Conservation (phyloP, 2,329 filamentous ascomycete species). For the Scedosporium minutisporum region DNA sequence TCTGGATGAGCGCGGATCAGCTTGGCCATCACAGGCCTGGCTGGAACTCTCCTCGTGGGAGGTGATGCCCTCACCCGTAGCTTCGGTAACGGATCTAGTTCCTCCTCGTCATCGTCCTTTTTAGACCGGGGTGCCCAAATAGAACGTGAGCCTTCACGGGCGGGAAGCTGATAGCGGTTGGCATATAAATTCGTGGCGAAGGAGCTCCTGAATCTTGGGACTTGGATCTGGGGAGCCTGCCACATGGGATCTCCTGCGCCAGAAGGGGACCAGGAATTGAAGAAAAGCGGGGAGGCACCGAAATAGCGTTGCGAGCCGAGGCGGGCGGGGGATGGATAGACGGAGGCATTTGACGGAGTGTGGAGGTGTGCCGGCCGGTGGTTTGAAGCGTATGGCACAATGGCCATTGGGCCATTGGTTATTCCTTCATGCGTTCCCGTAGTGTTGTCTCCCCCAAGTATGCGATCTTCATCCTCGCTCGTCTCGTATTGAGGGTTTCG, state of each 20-base stretch:
- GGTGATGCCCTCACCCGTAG: not conserved
- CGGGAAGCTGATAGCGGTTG: slow-evolving; percentile 23
- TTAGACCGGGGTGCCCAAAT: slow-evolving; percentile 21
- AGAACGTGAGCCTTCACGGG: slow-evolving; percentile 19
- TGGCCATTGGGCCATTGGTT: no score
- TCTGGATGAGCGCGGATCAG: slow-evolving; percentile 4
- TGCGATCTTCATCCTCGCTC: slow-evolving; percentile 26
- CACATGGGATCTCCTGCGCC: slow-evolving; percentile 8
- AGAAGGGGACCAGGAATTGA: not conserved
- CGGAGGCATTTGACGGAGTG: not conserved
- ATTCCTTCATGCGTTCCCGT: not conserved
- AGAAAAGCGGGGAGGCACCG: not conserved
- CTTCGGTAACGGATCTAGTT: slow-evolving; percentile 8
- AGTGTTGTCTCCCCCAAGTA: slow-evolving; percentile 12
- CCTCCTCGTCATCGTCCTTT: slow-evolving; percentile 16
- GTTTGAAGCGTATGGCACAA: not conserved
- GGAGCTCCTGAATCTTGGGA: slow-evolving; percentile 10
- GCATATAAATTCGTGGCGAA: slow-evolving; percentile 9
- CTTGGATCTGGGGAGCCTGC: slow-evolving; percentile 10
- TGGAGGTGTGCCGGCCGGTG: not conserved
- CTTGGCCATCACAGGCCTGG: slow-evolving; percentile 8
- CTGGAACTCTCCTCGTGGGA: not conserved
- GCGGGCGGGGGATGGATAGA: not conserved
- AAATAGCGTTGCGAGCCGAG: not conserved
- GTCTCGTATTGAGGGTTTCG: slow-evolving; percentile 11